Evolutionary conservation across 495 filamentous ascomycete species (phyloP).

Genomic region (Aspergillus diversus): DNA sequence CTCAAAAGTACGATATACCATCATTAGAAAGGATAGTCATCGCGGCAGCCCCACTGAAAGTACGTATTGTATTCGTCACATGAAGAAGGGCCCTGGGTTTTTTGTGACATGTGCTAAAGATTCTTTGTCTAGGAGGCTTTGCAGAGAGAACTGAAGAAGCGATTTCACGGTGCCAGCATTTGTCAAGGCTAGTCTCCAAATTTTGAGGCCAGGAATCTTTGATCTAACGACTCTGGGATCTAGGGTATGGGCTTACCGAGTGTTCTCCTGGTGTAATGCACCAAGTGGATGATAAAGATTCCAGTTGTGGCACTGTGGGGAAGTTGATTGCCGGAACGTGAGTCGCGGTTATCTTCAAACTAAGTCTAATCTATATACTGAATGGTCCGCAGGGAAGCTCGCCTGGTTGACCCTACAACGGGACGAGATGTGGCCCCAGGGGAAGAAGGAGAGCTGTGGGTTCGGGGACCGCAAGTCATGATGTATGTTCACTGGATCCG

Average conservation of each 20-base stretch:
- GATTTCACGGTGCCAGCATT: conserved; percentile 5
- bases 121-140: conserved; percentile 6
- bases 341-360: not conserved
- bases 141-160: conserved; percentile 8
- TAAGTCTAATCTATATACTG: not conserved
- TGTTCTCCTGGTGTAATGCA: conserved; percentile 6
- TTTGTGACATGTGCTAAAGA: not conserved
- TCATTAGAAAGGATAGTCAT: conserved; percentile 13
- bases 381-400: conserved; percentile 5
- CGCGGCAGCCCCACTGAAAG: conserved; percentile 9
- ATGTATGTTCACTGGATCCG: not conserved
- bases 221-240: not conserved
- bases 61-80: not conserved
- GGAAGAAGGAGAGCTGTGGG: conserved; percentile 12
- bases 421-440: conserved; percentile 3
- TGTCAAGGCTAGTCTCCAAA: conserved; percentile 2
- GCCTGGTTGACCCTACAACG: conserved; percentile 10
- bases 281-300: conserved; percentile 9
- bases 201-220: not conserved
- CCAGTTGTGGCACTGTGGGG: conserved; percentile 4
- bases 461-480: conserved; percentile 12
- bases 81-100: not conserved
- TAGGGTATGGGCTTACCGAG: conserved; percentile 13
- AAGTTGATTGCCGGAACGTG: conserved; percentile 13
- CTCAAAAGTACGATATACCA: conserved; percentile 5